A percentile compares a stretch with the other conserved stretches of the same genome.
phyloP scores from a whole-genome alignment of 2,329 filamentous ascomycete species.

The Microsporum audouinii region DNA sequence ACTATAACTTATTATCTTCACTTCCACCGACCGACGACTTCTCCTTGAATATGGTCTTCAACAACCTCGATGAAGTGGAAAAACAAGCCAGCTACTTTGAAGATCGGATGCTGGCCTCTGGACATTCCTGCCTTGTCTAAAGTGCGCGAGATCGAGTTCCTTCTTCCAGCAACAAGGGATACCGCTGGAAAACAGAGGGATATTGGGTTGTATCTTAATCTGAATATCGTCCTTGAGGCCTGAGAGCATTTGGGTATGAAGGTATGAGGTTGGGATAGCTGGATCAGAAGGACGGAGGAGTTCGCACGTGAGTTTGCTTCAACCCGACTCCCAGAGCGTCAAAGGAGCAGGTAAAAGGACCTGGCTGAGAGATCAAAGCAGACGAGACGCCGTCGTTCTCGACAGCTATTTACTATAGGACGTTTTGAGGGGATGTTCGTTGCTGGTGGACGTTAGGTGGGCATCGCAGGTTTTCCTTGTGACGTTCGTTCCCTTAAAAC shows the following conservation, averaged over 20 bases:
- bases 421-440: background rate
- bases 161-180: background rate
- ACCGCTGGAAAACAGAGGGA: background rate
- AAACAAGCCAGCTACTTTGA: background rate
- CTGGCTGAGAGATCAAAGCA: background rate
- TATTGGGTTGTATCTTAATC: background rate
- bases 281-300: background rate
- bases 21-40: background rate
- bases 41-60: background rate
- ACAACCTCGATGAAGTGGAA: background rate
- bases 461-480: background rate
- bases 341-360: background rate
- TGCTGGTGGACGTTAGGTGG: background rate
- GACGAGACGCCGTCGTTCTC: background rate
- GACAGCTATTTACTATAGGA: background rate
- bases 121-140: background rate
- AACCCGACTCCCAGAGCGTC: background rate
- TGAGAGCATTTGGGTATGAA: background rate
- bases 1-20: background rate
- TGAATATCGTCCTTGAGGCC: background rate
- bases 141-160: background rate
- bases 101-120: background rate
- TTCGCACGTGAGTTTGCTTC: background rate
- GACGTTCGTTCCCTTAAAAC: background rate
- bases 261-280: background rate